Base-by-base conservation (phyloP, 495 filamentous ascomycete genomes). In the Aspergillus kassunensis region DNA sequence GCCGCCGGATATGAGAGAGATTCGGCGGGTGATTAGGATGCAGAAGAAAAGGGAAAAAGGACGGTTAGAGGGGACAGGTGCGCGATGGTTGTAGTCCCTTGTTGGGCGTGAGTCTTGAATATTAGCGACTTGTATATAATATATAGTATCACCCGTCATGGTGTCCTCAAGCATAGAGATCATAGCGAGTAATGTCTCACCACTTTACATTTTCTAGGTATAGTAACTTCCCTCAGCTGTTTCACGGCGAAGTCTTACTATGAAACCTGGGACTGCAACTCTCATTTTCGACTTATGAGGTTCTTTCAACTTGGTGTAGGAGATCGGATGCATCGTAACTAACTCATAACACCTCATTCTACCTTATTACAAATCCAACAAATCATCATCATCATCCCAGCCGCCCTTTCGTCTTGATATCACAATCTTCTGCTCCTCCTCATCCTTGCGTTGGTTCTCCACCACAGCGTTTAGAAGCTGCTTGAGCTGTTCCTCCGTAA, bases 401-500 rank as follows among this genome's bases (percentile, higher is more conserved):
- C 82, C 87, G n/a, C 80, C 86, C 67, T 91, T 96, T 64, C 90
- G 77, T 63, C 93, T 75, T 49, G 65, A 85, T 40, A 96, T 84
- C 37, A 92, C 89, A 66, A 97, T 89, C 72, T 89, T 95, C 48
- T 86, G 80, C 59, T 85, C 82, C 66, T 82, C 70, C 67, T 67
- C 75, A 55, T 69, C 75, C 65, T 70, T 79, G 53, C 77, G 75
- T 57, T 79, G 67, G 58, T 79, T 86, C 67, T 95, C 88, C 12
- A 87, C 84, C 52, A 97, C 75, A 13, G 90, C 89, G 46, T 81
- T 86, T 57, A 98, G 66, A 33, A 98, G 72, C 53, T 95, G 89
- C 74, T 97, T 95, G 53, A 98, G 76, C 70, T 97, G 91, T 42
- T 86, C 85, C 70, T 98, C 93, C 0, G 88, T 91, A 39, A 97